Evolutionary conservation across 2,329 filamentous ascomycete species (phyloP).

Genomic region (Scedosporium apiospermum): DNA sequence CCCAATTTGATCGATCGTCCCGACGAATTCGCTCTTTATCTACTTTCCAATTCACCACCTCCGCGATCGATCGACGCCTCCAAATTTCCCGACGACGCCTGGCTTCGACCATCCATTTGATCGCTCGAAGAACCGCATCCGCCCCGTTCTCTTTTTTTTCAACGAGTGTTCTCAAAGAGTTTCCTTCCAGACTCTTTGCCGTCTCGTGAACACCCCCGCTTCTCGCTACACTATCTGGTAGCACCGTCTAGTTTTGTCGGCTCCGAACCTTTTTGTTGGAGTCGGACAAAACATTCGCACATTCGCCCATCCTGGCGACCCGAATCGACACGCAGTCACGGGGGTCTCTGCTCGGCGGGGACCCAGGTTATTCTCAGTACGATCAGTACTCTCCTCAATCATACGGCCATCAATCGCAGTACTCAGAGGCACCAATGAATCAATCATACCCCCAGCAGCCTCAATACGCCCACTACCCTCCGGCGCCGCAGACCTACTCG

Average conservation of each 20-base stretch:
- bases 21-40: not conserved
- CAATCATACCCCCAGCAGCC: slow-evolving; percentile 17
- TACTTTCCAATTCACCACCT: not conserved
- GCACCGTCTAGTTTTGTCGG: not conserved
- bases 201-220: not conserved
- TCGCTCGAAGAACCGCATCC: not conserved
- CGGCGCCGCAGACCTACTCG: not conserved
- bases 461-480: slow-evolving; percentile 13
- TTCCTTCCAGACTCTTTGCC: not conserved
- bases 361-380: slow-evolving; percentile 26
- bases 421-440: slow-evolving; percentile 11
- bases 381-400: slow-evolving; percentile 11
- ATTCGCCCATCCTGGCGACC: slow-evolving; percentile 26
- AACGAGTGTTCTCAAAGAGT: too few species aligned
- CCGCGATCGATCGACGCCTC: not conserved
- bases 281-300: slow-evolving; percentile 1
- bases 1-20: not conserved
- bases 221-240: not conserved
- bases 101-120: not conserved
- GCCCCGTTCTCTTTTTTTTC: not conserved
- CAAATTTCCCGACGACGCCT: not conserved
- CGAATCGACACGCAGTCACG: slow-evolving; percentile 31
- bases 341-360: slow-evolving; percentile 28
- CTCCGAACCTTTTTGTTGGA: slow-evolving; percentile 1
- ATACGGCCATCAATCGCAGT: slow-evolving; percentile 1